Evolutionary conservation across 345 rosid species (phyloP).

Genomic region (Melaleuca quinquenervia): DNA sequence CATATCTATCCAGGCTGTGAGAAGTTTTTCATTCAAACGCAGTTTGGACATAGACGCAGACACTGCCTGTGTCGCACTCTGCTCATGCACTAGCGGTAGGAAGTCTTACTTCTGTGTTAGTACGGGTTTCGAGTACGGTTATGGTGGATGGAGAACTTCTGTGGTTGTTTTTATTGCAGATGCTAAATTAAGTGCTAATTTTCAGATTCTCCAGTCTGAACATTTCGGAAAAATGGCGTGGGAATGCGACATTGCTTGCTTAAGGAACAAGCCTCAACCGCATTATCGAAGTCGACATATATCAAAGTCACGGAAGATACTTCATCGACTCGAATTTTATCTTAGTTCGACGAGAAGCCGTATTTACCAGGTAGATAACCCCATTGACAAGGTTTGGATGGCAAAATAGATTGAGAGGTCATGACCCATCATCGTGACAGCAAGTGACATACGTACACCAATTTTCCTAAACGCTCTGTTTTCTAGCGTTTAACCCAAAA

Average conservation of each 20-base stretch:
- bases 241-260: not conserved
- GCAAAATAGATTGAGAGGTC: not conserved
- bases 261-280: not conserved
- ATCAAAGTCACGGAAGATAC: not conserved
- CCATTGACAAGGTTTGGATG: not conserved
- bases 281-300: not conserved
- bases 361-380: not conserved
- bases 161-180: not conserved
- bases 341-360: not conserved
- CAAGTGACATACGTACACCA: not conserved
- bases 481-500: not conserved
- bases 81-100: not conserved
- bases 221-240: not conserved
- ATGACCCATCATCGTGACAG: not conserved
- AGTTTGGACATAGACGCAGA: not conserved
- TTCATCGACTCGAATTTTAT: not conserved
- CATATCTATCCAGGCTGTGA: not conserved
- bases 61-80: not conserved
- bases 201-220: not conserved
- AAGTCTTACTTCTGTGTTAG: not conserved
- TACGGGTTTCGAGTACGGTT: not conserved
- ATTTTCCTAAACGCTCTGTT: not conserved
- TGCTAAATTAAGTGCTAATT: not conserved
- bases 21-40: not conserved
- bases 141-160: not conserved